Percentiles rank a stretch among this genome's conserved stretches.
Evolutionary conservation across 345 rosid species (phyloP).

Genomic region (Salix caprea): DNA sequence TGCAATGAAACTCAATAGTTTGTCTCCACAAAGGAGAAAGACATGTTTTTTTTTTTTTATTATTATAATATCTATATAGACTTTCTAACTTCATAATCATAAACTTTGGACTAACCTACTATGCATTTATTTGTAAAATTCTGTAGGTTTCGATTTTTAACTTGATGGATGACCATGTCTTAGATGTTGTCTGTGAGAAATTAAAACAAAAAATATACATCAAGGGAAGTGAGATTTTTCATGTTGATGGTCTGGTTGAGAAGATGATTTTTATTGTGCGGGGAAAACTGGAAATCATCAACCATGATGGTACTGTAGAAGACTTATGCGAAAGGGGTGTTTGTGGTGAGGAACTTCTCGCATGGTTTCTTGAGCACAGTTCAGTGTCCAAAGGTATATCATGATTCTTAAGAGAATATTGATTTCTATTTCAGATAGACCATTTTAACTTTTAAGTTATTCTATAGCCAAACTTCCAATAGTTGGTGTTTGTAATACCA

Average conservation of each 20-base stretch:
- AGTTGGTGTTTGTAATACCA: background rate
- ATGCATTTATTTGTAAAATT: background rate
- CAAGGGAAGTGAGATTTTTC: conserved; percentile 52
- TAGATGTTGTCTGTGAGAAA: conserved; percentile 73
- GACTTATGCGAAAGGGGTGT: conserved; percentile 62
- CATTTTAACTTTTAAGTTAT: background rate
- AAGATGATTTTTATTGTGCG: conserved; percentile 87
- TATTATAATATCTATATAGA: background rate
- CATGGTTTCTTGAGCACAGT: conserved; percentile 86
- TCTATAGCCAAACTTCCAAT: background rate
- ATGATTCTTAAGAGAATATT: background rate
- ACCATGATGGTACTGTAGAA: conserved; percentile 42
- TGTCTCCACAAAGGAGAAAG: background rate
- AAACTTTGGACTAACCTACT: background rate
- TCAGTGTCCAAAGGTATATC: conserved; percentile 52
- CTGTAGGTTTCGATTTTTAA: conserved; percentile 72
- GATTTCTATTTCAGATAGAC: background rate
- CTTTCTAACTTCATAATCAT: background rate
- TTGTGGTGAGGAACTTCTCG: conserved; percentile 86
- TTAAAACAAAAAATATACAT: conserved; percentile 68
- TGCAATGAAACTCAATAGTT: background rate
- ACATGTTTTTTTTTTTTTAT: background rate
- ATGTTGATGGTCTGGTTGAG: conserved; percentile 53
- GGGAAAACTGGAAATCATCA: conserved; percentile 66
- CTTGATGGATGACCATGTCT: conserved; percentile 60